phyloP scores from a whole-genome alignment of 306 rosid genomes.

The Cyamopsis tetragonoloba region DNA sequence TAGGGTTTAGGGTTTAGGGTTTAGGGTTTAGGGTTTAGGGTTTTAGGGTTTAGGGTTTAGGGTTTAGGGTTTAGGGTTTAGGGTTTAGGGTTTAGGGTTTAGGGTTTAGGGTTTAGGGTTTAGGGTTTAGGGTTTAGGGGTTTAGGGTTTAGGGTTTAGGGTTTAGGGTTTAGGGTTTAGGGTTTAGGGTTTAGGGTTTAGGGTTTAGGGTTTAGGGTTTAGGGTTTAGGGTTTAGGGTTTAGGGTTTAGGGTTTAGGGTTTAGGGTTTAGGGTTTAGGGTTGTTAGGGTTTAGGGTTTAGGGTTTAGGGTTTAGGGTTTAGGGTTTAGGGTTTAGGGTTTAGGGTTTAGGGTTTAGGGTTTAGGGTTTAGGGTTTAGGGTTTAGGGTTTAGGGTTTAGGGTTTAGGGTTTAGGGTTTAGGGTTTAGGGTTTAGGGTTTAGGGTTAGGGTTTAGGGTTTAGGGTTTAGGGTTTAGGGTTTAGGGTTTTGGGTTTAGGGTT shows the following conservation, averaged over 20 bases:
- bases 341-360: background rate
- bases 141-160: background rate
- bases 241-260: background rate
- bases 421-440: background rate
- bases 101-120: background rate
- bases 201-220: background rate
- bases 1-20: background rate
- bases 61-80: background rate
- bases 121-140: background rate
- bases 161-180: background rate
- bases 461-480: background rate
- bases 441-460: background rate
- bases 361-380: background rate
- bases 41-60: background rate
- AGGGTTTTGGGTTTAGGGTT: background rate
- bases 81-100: background rate
- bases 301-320: background rate
- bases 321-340: too few species aligned
- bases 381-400: background rate
- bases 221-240: background rate
- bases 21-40: background rate
- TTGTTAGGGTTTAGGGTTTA: background rate
- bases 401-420: background rate
- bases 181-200: background rate
- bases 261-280: background rate